phyloP scores from a whole-genome alignment of 1,284 basidiomycete species.

The Cutaneotrichosporon dermatis region DNA sequence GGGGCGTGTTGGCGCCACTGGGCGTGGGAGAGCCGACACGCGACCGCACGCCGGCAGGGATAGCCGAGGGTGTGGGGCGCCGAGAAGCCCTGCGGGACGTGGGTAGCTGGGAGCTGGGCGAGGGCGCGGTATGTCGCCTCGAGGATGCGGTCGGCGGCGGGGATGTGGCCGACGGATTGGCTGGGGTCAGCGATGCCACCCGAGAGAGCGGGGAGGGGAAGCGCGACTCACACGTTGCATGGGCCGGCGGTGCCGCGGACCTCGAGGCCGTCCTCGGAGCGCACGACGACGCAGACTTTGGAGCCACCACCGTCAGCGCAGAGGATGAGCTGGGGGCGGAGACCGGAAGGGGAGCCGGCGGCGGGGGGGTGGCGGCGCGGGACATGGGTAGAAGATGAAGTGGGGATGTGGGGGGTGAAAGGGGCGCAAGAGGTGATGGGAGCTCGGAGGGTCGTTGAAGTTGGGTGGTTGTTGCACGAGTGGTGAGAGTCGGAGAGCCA shows the following conservation, averaged over 20 bases:
- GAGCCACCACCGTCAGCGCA: slow-evolving; percentile 43
- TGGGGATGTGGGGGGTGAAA: too few relatives aligned
- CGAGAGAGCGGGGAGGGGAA: too few relatives aligned
- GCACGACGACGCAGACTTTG: slow-evolving; percentile 40
- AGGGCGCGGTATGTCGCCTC: slow-evolving; percentile 43
- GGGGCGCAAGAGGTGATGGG: too few relatives aligned
- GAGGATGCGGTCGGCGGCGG: slow-evolving; percentile 35
- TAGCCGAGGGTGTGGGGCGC: slow-evolving; percentile 17
- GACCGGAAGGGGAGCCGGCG: neutral
- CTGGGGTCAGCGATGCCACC: slow-evolving; percentile 12
- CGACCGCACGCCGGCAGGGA: neutral
- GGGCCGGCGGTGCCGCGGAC: slow-evolving; percentile 39
- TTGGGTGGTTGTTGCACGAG: too few relatives aligned
- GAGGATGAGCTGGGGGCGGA: slow-evolving; percentile 28
- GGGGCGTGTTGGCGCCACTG: slow-evolving; percentile 15
- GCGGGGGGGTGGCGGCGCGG: neutral
- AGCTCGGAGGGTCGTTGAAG: too few relatives aligned
- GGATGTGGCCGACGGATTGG: slow-evolving; percentile 31
- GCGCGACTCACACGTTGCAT: slow-evolving; percentile 38
- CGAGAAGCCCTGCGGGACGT: slow-evolving; percentile 26
- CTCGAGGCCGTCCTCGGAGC: slow-evolving; percentile 35
- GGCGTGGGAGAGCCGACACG: slow-evolving; percentile 8
- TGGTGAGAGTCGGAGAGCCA: too few relatives aligned
- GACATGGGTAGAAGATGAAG: neutral
- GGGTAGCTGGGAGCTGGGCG: slow-evolving; percentile 24